Conservation (phyloP, 2,329 filamentous ascomycete genomes). For the Metarhizium robertsii region DNA sequence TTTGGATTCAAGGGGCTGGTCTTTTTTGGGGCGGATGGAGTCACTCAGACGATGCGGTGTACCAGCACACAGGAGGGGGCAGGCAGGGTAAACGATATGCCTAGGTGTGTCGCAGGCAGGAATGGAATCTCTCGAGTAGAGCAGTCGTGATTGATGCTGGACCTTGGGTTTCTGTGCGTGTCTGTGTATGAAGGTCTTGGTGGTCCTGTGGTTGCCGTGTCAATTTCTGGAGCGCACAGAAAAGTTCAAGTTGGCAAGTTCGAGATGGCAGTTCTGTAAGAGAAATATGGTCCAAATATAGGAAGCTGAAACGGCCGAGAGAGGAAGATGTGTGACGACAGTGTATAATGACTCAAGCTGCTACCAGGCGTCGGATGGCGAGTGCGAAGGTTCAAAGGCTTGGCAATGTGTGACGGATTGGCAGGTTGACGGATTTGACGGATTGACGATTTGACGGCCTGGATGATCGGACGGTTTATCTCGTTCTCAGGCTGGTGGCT, state of each 20-base stretch:
- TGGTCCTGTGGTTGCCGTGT: not conserved
- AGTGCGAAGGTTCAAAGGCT: not conserved
- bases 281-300: not conserved
- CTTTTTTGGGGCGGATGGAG: constrained; percentile 3
- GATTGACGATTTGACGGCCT: too few relatives aligned
- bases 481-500: not conserved
- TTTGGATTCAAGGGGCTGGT: constrained; percentile 1
- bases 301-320: not conserved
- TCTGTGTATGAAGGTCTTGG: not conserved
- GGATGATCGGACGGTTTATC: not conserved
- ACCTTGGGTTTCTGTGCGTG: not conserved
- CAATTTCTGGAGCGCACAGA: too few relatives aligned
- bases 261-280: not conserved
- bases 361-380: not conserved
- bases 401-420: not conserved
- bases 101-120: constrained; percentile 2
- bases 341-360: not conserved
- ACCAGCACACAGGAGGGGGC: constrained; percentile 8
- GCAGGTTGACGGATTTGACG: too few relatives aligned
- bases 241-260: not conserved
- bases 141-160: not conserved
- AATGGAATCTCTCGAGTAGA: not conserved
- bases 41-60: constrained; percentile 10
- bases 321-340: not conserved
- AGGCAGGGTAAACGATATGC: not conserved